Percentiles rank a stretch among this genome's conserved stretches.
Conservation (phyloP, 352 stramenopile species). For the Phytophthora macrochlamydospora region DNA sequence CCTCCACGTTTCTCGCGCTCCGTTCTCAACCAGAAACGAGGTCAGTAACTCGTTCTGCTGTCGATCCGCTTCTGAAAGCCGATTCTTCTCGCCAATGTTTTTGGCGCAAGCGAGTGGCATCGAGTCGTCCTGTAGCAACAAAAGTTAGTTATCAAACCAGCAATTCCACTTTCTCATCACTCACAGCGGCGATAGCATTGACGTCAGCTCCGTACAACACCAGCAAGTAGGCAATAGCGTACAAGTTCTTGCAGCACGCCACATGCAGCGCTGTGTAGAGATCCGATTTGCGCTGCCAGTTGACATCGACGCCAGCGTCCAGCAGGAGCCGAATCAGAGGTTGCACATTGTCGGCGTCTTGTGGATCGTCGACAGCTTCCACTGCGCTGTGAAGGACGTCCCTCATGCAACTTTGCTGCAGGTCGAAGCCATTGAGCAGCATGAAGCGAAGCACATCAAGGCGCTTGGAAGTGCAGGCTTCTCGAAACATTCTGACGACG, state of each 20-base stretch:
- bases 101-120: conserved; percentile 70
- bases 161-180: not conserved
- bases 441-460: conserved; percentile 72
- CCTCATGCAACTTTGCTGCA: conserved; percentile 56
- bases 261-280: conserved; percentile 70
- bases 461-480: conserved; percentile 44
- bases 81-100: conserved; percentile 14
- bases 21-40: conserved; percentile 44
- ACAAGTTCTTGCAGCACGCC: conserved; percentile 67
- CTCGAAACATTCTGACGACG: conserved; percentile 68
- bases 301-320: conserved; percentile 67
- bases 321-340: conserved; percentile 66
- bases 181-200: conserved; percentile 68
- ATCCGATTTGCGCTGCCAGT: conserved; percentile 73
- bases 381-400: conserved; percentile 63
- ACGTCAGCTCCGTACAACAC: conserved; percentile 75
- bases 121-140: conserved; percentile 50
- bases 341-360: conserved; percentile 48
- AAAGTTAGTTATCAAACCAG: not conserved
- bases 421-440: conserved; percentile 68
- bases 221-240: conserved; percentile 62
- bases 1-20: conserved; percentile 64
- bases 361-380: conserved; percentile 33
- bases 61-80: conserved; percentile 13
- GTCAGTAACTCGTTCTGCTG: conserved; percentile 39